These are phyloP conservation scores for Urtica urens DNA, from an alignment of 306 rosid species.

Conservation along the genomic window DNA sequence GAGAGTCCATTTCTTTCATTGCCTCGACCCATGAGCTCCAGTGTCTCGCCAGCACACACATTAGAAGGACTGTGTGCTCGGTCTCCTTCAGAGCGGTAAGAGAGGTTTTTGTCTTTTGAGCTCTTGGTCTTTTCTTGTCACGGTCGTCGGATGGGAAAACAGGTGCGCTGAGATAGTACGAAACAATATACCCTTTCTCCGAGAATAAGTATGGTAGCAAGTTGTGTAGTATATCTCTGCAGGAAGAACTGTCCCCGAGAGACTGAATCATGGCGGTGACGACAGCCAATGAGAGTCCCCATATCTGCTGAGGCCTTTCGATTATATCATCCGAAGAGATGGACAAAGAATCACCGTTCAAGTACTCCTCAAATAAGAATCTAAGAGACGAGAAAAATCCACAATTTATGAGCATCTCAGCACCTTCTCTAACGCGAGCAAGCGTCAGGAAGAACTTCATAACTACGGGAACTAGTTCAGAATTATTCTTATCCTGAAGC, in stretches of 20 bases:
- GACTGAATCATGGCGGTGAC: slow-evolving; percentile 82
- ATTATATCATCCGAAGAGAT: slow-evolving; percentile 29
- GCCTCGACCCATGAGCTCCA: slow-evolving; percentile 75
- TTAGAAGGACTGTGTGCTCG: slow-evolving; percentile 67
- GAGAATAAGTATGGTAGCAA: slow-evolving; percentile 67
- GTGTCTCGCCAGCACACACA: slow-evolving; percentile 78
- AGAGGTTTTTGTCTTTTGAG: slow-evolving; percentile 52
- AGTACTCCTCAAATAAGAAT: slow-evolving; percentile 43
- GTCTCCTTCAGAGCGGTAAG: slow-evolving; percentile 62
- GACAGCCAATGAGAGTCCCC: slow-evolving; percentile 88
- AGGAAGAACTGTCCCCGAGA: slow-evolving; percentile 62
- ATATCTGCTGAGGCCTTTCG: slow-evolving; percentile 55
- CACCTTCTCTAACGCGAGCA: slow-evolving; percentile 76
- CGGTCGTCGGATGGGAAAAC: slow-evolving; percentile 60
- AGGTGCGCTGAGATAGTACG: slow-evolving; percentile 59
- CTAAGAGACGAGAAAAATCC: slow-evolving; percentile 70
- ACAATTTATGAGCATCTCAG: slow-evolving; percentile 64
- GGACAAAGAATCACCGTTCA: slow-evolving; percentile 30
- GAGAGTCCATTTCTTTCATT: slow-evolving; percentile 52
- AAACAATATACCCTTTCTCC: slow-evolving; percentile 58
- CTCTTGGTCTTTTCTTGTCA: slow-evolving; percentile 68
- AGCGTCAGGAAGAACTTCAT: slow-evolving; percentile 81
- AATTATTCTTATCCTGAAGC: slow-evolving; percentile 51
- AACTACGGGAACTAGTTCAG: slow-evolving; percentile 39
- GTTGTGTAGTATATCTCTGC: slow-evolving; percentile 55